Evolutionary conservation across 1,139 yeast genomes (phyloP).

Genomic region (Pichia sp.): DNA sequence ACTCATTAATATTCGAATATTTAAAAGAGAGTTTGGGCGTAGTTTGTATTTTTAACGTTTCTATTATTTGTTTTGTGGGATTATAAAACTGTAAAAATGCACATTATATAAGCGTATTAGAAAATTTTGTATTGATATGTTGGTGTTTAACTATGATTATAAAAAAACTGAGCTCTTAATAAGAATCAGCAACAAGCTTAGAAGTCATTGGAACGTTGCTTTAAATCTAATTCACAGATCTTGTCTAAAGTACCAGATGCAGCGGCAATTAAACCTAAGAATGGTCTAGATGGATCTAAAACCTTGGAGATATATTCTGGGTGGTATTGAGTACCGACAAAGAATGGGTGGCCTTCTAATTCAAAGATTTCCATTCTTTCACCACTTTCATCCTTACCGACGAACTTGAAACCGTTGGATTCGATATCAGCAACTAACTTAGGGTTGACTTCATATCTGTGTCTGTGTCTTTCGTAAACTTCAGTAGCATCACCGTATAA

Average conservation of each 20-base stretch:
- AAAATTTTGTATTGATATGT: not conserved
- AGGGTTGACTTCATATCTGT: slow-evolving; percentile 97
- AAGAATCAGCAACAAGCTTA: slow-evolving; percentile 12
- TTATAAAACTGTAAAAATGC: not conserved
- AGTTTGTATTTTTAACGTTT: not conserved
- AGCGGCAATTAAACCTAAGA: slow-evolving; percentile 95
- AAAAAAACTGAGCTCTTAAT: not conserved
- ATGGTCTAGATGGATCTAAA: slow-evolving; percentile 94
- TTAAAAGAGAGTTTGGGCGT: not conserved
- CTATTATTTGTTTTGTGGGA: not conserved
- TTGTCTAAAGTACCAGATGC: slow-evolving; percentile 75
- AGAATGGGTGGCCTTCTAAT: slow-evolving; percentile 77
- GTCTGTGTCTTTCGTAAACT: slow-evolving; percentile 96
- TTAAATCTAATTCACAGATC: slow-evolving; percentile 41
- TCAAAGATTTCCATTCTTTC: slow-evolving; percentile 95
- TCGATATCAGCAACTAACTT: slow-evolving; percentile 69
- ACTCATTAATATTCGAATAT: not conserved
- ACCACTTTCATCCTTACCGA: slow-evolving; percentile 90
- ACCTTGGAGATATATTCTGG: slow-evolving; percentile 98
- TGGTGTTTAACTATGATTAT: not conserved
- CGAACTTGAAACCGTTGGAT: slow-evolving; percentile 75
- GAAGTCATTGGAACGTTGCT: slow-evolving; percentile 31
- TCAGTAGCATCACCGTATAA: slow-evolving; percentile 72
- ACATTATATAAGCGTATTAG: not conserved
- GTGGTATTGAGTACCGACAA: slow-evolving; percentile 95